Percentiles rank a stretch among this genome's conserved stretches.
Evolutionary conservation across 495 filamentous ascomycete species (phyloP).

Genomic region (Podospora pseudocomata): DNA sequence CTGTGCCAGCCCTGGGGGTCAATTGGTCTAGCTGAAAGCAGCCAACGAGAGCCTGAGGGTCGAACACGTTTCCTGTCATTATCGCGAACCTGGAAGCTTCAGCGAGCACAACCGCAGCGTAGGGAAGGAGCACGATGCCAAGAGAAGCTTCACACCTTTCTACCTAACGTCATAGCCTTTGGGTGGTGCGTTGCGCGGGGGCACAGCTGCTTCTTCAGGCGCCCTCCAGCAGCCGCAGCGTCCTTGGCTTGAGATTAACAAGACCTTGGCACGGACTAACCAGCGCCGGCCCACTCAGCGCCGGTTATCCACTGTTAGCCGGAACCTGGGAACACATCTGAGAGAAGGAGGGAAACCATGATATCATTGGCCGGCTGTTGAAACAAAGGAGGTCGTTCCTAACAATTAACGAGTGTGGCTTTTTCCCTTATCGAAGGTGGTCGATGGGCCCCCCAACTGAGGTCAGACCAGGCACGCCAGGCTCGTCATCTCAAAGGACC

Average conservation of each 20-base stretch:
- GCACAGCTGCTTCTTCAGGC: neutral
- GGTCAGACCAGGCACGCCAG: neutral
- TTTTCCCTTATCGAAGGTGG: neutral
- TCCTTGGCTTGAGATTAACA: conserved; percentile 4
- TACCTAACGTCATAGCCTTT: conserved; percentile 4
- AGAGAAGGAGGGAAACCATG: neutral
- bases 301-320: conserved; percentile 1
- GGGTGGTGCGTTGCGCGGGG: neutral
- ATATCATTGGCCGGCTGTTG: neutral
- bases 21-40: neutral
- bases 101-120: neutral
- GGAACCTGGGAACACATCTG: neutral
- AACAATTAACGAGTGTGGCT: neutral
- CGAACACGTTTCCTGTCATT: conserved; percentile 2
- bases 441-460: neutral
- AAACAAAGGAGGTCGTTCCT: neutral
- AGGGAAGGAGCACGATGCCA: conserved; percentile 3
- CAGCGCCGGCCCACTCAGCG: neutral
- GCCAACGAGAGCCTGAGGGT: neutral
- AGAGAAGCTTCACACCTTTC: neutral
- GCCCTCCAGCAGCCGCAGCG: conserved; percentile 1
- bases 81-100: neutral
- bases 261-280: conserved; percentile 2
- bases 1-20: neutral
- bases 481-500: neutral